These are phyloP conservation scores for Serpula lacrymans DNA, from an alignment of 768 basidiomycete genomes.

Conservation along the genomic window DNA sequence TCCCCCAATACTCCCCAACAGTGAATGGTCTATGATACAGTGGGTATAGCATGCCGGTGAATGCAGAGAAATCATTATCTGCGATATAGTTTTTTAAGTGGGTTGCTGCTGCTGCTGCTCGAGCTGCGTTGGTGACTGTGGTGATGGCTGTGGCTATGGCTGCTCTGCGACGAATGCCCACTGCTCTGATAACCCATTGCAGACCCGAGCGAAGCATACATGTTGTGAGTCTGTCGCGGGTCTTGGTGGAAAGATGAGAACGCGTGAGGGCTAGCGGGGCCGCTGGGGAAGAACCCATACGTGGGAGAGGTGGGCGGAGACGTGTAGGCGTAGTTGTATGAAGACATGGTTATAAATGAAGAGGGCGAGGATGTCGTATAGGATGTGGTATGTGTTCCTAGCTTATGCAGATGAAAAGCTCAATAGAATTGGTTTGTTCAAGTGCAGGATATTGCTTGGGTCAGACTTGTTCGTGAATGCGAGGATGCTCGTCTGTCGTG, in stretches of 20 bases:
- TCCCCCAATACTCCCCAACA: background rate
- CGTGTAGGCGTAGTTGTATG: slow-evolving; percentile 36
- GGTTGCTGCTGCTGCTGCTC: slow-evolving; percentile 23
- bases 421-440: no score
- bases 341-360: slow-evolving; percentile 39
- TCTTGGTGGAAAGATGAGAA: slow-evolving; percentile 56
- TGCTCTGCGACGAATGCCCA: slow-evolving; percentile 18
- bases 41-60: slow-evolving; percentile 5
- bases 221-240: slow-evolving; percentile 56
- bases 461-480: slow-evolving; percentile 2
- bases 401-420: no score
- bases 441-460: slow-evolving; percentile 3
- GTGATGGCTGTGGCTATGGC: no score
- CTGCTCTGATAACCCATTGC: slow-evolving; percentile 21
- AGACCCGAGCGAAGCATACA: slow-evolving; percentile 51
- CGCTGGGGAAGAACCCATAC: slow-evolving; percentile 58
- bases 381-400: no score
- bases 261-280: slow-evolving; percentile 52
- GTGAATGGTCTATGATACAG: slow-evolving; percentile 28
- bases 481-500: background rate
- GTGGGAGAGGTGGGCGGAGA: slow-evolving; percentile 50
- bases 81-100: slow-evolving; percentile 36
- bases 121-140: slow-evolving; percentile 14
- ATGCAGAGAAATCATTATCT: slow-evolving; percentile 12
- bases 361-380: slow-evolving; percentile 3